phyloP scores from a whole-genome alignment of 106 monocot species.

The Dactylorhiza incarnata region DNA sequence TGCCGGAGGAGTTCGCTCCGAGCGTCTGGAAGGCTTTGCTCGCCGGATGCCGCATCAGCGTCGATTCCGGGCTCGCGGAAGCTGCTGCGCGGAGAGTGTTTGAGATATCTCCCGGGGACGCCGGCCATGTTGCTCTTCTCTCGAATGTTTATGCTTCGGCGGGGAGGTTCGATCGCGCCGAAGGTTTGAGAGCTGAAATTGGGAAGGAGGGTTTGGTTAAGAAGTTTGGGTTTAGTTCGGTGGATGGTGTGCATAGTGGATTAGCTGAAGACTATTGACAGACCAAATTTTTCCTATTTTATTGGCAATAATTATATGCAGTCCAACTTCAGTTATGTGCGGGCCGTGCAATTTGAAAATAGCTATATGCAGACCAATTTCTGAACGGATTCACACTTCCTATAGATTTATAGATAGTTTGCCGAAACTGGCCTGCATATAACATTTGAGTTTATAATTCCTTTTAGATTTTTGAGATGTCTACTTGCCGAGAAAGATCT shows the following conservation, averaged over 20 bases:
- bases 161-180: conserved; percentile 29
- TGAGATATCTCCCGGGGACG: conserved; percentile 15
- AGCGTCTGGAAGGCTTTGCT: conserved; percentile 39
- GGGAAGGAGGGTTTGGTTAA: conserved; percentile 14
- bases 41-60: conserved; percentile 15
- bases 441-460: too few species aligned
- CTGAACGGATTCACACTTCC: too few species aligned
- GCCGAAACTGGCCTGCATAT: too few species aligned
- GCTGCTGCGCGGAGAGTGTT: conserved; percentile 20
- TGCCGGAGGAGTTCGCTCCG: background rate
- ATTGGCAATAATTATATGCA: too few species aligned
- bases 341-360: too few species aligned
- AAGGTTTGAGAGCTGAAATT: conserved; percentile 24
- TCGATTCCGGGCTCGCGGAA: conserved; percentile 16
- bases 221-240: conserved; percentile 17
- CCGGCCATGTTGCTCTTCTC: conserved; percentile 26
- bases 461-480: too few species aligned
- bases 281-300: too few species aligned
- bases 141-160: conserved; percentile 43
- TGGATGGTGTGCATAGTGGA: conserved; percentile 22
- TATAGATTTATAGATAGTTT: too few species aligned
- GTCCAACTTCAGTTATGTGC: too few species aligned
- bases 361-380: too few species aligned
- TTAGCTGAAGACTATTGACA: too few species aligned
- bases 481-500: too few species aligned